These are phyloP conservation scores for Alternaria arborescens DNA, from an alignment of 2,329 filamentous ascomycete species.

Conservation along the genomic window DNA sequence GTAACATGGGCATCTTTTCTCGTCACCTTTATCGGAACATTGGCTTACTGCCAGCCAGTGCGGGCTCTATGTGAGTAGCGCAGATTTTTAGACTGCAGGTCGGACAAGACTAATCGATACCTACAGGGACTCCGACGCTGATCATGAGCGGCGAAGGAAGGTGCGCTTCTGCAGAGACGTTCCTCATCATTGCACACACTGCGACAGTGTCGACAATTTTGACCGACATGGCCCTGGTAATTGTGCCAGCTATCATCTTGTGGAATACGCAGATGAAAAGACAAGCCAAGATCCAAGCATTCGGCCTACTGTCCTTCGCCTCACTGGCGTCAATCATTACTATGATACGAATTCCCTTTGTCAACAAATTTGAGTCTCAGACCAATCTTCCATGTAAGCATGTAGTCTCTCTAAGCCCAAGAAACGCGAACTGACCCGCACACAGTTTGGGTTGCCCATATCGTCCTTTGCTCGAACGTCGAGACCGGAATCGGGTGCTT, in stretches of 20 bases:
- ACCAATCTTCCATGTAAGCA: constrained; percentile 28
- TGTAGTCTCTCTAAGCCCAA: neutral
- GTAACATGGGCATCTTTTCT: constrained; percentile 34
- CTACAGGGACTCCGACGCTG: constrained; percentile 10
- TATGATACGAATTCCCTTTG: constrained; percentile 32
- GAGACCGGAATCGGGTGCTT: constrained; percentile 36
- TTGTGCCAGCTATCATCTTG: constrained; percentile 31
- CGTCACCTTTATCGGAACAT: constrained; percentile 32
- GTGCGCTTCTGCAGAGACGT: constrained; percentile 28
- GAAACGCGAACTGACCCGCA: neutral
- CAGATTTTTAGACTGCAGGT: neutral
- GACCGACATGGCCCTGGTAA: constrained; percentile 32
- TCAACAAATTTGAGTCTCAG: constrained; percentile 30
- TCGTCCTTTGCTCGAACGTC: constrained; percentile 34
- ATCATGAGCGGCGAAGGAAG: constrained; percentile 14
- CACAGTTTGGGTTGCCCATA: constrained; percentile 33
- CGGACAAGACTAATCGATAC: neutral
- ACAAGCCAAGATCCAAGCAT: constrained; percentile 31
- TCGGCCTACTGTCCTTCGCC: constrained; percentile 31
- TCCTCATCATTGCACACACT: constrained; percentile 32
- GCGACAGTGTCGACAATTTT: constrained; percentile 31
- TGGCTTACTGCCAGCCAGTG: constrained; percentile 31
- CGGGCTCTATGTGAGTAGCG: constrained; percentile 12
- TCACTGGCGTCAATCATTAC: constrained; percentile 29
- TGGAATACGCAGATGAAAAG: constrained; percentile 38